These are phyloP conservation scores for Prunus yedoensis DNA, from an alignment of 331 rosid genomes.

Conservation along the genomic window DNA sequence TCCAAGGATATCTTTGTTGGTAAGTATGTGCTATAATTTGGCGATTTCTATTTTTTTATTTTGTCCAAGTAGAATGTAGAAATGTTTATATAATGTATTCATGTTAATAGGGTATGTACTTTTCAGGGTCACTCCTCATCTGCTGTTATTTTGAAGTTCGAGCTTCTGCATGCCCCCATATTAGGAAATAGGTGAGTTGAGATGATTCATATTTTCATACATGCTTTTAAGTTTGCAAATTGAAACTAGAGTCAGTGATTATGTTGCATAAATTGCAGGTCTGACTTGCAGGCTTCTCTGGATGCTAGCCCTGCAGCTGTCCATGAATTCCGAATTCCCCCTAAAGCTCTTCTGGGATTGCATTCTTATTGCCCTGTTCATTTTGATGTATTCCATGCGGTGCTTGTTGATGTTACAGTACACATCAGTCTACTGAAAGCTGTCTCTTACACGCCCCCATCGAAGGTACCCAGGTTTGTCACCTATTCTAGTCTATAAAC, in stretches of 20 bases:
- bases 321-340: constrained; percentile 94
- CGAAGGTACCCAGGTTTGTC: constrained; percentile 70
- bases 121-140: constrained; percentile 66
- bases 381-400: constrained; percentile 87
- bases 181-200: constrained; percentile 70
- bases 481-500: constrained; percentile 33
- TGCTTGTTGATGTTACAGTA: constrained; percentile 82
- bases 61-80: constrained; percentile 17
- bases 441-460: constrained; percentile 40
- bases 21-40: background rate
- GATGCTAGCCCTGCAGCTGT: constrained; percentile 71
- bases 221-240: background rate
- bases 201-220: constrained; percentile 8
- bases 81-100: constrained; percentile 11
- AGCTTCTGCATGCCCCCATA: constrained; percentile 77
- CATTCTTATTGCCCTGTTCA: constrained; percentile 94
- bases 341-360: constrained; percentile 84
- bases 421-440: constrained; percentile 74
- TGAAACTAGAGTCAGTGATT: constrained; percentile 32
- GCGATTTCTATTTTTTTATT: constrained; percentile 12
- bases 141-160: constrained; percentile 87
- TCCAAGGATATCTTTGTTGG: background rate
- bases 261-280: constrained; percentile 45
- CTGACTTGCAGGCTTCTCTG: constrained; percentile 56
- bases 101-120: constrained; percentile 28